These are phyloP conservation scores for Earliella scabrosa DNA, from an alignment of 1,284 basidiomycete species.

Conservation along the genomic window DNA sequence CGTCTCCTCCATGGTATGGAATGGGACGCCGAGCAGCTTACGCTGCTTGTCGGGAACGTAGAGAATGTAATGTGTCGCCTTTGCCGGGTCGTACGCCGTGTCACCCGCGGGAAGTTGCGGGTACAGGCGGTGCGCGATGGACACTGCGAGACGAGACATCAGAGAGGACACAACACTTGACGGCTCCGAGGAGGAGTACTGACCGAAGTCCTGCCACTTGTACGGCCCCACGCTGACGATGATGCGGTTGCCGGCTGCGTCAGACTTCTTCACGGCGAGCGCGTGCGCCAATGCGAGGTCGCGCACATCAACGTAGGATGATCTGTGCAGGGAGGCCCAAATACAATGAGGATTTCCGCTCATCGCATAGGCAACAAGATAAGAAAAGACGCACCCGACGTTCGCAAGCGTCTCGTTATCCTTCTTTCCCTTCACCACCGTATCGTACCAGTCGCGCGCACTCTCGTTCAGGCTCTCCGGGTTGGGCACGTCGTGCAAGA, in stretches of 20 bases:
- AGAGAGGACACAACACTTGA: not conserved
- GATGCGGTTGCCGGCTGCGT: slow-evolving; percentile 63
- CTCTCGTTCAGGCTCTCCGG: slow-evolving; percentile 61
- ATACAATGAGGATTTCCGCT: no score
- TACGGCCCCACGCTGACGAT: slow-evolving; percentile 32
- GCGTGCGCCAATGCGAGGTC: slow-evolving; percentile 64
- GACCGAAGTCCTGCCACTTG: slow-evolving; percentile 32
- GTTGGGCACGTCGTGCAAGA: slow-evolving; percentile 53
- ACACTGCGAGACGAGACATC: slow-evolving; percentile 2
- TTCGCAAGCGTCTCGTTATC: slow-evolving; percentile 23
- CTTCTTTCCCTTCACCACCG: slow-evolving; percentile 34
- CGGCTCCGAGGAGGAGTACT: not conserved
- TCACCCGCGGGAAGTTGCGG: slow-evolving; percentile 26
- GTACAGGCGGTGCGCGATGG: slow-evolving; percentile 16
- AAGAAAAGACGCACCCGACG: slow-evolving; percentile 2
- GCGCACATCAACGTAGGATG: slow-evolving; percentile 58
- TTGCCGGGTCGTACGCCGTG: slow-evolving; percentile 23
- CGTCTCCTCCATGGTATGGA: slow-evolving; percentile 45
- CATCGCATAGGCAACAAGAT: not conserved
- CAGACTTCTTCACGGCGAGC: slow-evolving; percentile 49
- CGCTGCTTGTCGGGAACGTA: slow-evolving; percentile 43
- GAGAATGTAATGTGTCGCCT: slow-evolving; percentile 33
- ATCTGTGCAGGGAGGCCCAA: not conserved
- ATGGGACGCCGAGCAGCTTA: slow-evolving; percentile 49
- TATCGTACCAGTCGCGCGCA: slow-evolving; percentile 37